Percentiles rank a stretch among this genome's conserved stretches.
Conservation (phyloP, 2,329 filamentous ascomycete species). For the Cercospora sp. region DNA sequence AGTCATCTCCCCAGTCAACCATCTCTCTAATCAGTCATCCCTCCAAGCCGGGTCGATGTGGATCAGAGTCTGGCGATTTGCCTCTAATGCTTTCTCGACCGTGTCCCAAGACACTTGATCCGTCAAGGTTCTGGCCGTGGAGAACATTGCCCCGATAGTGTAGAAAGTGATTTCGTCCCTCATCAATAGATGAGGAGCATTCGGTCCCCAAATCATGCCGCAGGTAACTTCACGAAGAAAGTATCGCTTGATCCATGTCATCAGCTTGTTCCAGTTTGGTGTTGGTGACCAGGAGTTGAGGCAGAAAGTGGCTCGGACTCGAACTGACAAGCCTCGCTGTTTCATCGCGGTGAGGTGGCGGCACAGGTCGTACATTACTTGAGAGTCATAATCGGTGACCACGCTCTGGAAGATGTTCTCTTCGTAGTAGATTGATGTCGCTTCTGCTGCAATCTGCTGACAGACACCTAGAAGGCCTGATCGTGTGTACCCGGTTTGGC, state of each 20-base stretch:
- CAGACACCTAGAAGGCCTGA: not conserved
- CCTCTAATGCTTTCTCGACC: not conserved
- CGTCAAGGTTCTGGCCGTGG: not conserved
- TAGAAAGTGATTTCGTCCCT: not conserved
- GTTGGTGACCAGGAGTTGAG: not conserved
- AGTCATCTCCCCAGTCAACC: not conserved
- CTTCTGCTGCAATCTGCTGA: not conserved
- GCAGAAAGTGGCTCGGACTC: not conserved
- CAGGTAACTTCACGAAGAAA: not conserved
- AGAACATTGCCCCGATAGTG: not conserved
- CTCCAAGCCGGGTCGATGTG: not conserved
- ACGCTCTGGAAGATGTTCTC: not conserved
- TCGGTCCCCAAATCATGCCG: not conserved
- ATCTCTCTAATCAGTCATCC: not conserved
- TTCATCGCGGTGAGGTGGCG: not conserved
- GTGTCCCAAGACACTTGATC: not conserved
- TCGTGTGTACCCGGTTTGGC: not conserved
- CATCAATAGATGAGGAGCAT: not conserved
- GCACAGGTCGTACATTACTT: not conserved
- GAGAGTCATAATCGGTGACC: not conserved
- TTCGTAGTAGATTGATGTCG: not conserved
- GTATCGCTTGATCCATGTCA: not conserved
- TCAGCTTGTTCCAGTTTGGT: not conserved
- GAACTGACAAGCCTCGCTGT: not conserved
- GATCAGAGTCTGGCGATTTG: not conserved